phyloP scores from a whole-genome alignment of 129 eudicot genomes.

The Centrapalus pauciflorus region DNA sequence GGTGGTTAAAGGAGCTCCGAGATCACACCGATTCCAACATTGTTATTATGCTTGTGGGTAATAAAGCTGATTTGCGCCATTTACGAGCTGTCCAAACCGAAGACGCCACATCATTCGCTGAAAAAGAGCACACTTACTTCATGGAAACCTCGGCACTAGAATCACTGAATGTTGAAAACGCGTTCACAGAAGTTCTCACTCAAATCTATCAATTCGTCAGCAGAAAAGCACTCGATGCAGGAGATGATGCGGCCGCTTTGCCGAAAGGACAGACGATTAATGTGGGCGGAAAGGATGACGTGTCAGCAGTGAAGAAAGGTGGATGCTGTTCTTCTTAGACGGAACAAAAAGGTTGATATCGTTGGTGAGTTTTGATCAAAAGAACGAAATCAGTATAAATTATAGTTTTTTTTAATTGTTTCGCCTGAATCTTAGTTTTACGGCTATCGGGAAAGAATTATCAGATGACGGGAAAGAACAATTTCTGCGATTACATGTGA shows the following conservation, averaged over 20 bases:
- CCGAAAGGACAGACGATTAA: conserved; percentile 69
- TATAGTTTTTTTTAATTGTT: conserved; percentile 10
- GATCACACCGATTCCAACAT: conserved; percentile 69
- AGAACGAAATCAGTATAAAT: conserved; percentile 2
- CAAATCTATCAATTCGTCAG: conserved; percentile 61
- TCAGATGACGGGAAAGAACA: background rate
- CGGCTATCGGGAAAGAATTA: background rate
- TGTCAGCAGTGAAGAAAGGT: conserved; percentile 56
- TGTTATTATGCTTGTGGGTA: conserved; percentile 71
- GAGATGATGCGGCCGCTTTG: conserved; percentile 53
- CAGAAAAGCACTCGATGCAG: conserved; percentile 57
- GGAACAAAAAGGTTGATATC: background rate
- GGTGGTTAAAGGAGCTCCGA: conserved; percentile 75
- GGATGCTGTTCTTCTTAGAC: conserved; percentile 61
- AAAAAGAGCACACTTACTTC: conserved; percentile 51
- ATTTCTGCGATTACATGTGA: background rate
- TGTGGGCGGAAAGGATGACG: conserved; percentile 60
- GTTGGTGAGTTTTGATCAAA: background rate
- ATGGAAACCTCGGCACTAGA: conserved; percentile 82
- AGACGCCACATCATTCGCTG: conserved; percentile 59
- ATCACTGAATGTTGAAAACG: conserved; percentile 61
- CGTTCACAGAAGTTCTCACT: conserved; percentile 69
- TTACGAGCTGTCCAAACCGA: conserved; percentile 64
- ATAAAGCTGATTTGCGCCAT: conserved; percentile 71
- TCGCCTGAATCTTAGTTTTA: conserved; percentile 1